These are phyloP conservation scores for Phialophora chinensis DNA, from an alignment of 2,329 filamentous ascomycete genomes.

Conservation along the genomic window DNA sequence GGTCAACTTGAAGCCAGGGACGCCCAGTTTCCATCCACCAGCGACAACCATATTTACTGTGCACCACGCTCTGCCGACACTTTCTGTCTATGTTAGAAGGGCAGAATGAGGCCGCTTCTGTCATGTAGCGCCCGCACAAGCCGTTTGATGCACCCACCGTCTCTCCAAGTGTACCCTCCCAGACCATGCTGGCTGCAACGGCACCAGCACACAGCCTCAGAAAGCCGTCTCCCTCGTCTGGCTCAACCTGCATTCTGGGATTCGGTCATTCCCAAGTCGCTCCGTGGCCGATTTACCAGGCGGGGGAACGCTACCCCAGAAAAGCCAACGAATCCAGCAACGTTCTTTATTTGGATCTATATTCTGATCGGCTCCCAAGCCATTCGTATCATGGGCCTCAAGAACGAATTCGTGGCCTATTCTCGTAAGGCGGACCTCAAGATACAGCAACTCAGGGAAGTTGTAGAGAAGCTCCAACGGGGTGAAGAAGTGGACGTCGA, in stretches of 20 bases:
- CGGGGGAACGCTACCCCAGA: constrained; percentile 49
- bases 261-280: constrained; percentile 68
- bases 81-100: neutral
- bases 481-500: constrained; percentile 79
- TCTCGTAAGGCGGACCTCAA: constrained; percentile 78
- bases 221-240: constrained; percentile 46
- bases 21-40: neutral
- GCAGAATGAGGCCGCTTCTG: constrained; percentile 12
- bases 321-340: constrained; percentile 79
- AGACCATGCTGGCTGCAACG: constrained; percentile 14
- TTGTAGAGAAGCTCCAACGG: constrained; percentile 54
- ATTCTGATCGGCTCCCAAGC: constrained; percentile 92
- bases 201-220: constrained; percentile 22
- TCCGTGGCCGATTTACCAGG: constrained; percentile 48
- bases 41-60: neutral
- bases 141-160: neutral
- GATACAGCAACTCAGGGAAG: constrained; percentile 75
- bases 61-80: neutral
- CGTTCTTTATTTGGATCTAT: constrained; percentile 81
- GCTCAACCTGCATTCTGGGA: constrained; percentile 70
- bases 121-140: neutral
- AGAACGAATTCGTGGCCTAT: constrained; percentile 75
- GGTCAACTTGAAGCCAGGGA: neutral
- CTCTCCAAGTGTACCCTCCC: neutral
- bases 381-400: constrained; percentile 85